Evolutionary conservation across 176 grass and related monocot genomes (phyloP), one percentile per base, ranked within the genome.

Genomic region (Avena eriantha): DNA sequence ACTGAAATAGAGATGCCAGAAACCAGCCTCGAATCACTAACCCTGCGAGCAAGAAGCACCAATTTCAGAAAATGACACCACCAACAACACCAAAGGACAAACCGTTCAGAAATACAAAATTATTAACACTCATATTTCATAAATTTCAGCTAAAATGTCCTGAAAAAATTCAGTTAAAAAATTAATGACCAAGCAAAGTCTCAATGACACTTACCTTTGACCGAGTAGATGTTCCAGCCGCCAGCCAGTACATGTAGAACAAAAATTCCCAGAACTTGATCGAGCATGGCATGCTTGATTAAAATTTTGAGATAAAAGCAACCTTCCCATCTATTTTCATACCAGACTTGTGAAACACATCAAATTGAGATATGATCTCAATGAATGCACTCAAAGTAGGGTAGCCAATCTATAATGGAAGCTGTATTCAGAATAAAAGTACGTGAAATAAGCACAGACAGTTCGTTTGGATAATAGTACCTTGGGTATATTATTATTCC

Each of bases 321-420:
- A 48, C 70, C 29, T 82, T 95, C 35, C 87, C 84, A 48, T 89
- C 83, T 82, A 73, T 86, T 73, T 94, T 95, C 73, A 87, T 26
- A 61, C 56, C 66, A 31, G 90, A 86, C 13, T 89, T 91, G 0
- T 95, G 88, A 81, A 86, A 70, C 86, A 92, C 90, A 80, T 91
- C 91, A 48, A 94, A 95, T 60, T 95, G 87, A 51, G 88, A 92
- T 33, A 98, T 80, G 65, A 98, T 91, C 43, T 95, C 92, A 69
- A 94, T 82, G 89, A 98, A 98, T 69, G 92, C 91, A 84, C 45
- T 84, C 34, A 98, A 45, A 43, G 91, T 98, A 58, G 93, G 90
- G 84, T 94, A 95, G 21, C 80, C 84, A 90, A 73, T 79, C 96
- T 95, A 61, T 80, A 92, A 67, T 72, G 55, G 84, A 85, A 73